Evolutionary conservation across 73 alveolate genomes (phyloP), one percentile per base, ranked within the genome.

Genomic region (Uronychia setigera): DNA sequence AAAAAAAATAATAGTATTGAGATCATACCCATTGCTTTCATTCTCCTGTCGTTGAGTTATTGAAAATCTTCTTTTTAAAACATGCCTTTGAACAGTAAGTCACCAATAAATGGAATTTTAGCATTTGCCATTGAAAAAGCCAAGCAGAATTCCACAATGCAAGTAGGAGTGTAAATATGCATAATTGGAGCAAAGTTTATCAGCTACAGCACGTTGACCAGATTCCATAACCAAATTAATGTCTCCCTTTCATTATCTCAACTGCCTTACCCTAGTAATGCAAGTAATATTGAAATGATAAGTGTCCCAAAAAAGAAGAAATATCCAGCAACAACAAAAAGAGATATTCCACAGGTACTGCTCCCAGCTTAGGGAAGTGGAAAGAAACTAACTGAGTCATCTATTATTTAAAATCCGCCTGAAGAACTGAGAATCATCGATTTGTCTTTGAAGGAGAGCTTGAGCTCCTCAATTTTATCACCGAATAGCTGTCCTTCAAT

Each of bases 241-340:
- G 67, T 46, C n/a, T 46, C 67, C 67, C 67, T 46, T 46, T 5
- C n/a, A 5, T n/a, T 46, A 11, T 19, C 5, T 46, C 89, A 29
- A 82, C n/a, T 0, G 80, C 83, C 89, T 29, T 82, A 75, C 59
- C 89, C 89, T 11, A 74, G 76, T 13, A 82, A 14, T 19, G 89
- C 26, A 9, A 80, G 35, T 26, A 74, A 0, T 25, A 60, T 33
- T 0, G 77, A 74, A 1, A 81, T 34, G n/a, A 59, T 46, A 81
- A 81, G 60, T 5, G n/a, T 31, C 1, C 35, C 81, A 9, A 35
- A 29, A 29, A 81, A 14, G n/a, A 60, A 59, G 9, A 81, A 59
- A 25, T 59, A 81, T 0, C 32, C 13, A 0, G 33, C 29, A 9
- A 60, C 60, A 14, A 0, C 58, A n/a, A n/a, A n/a, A n/a, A n/a